Base-by-base conservation (phyloP, 2,329 filamentous ascomycete genomes). In the Juglanconis sp. region DNA sequence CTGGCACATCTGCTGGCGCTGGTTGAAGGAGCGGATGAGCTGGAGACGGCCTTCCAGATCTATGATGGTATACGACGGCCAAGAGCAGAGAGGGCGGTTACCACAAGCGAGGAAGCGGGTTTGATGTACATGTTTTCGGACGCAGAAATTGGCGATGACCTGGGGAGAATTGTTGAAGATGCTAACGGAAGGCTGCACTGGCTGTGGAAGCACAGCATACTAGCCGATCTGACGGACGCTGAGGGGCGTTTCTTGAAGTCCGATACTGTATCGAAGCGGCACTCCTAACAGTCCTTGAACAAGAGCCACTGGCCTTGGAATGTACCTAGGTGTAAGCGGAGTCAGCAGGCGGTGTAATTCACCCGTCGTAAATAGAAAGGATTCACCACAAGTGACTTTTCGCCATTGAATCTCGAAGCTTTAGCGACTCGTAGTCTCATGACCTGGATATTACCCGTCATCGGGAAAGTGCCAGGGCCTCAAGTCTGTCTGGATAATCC, bases 191-290 rank as follows among this genome's bases (percentile, higher is more conserved):
- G 70, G 35, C 62, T 71, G 38, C 66, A 69, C 53, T 72, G 70
- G 70, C 70, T 72, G 48, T 72, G 70, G 70, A 64, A 70, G 36
- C 68, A 72, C 47, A 68, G 72, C 44, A 57, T 72, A 46, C 38
- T 61, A 47, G 64, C 52, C 5, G 70, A 72, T 51, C 56, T 70
- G 42, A 57, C 57, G 36, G 65, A 63, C 13, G 50, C 44, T 47
- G 44, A 47, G 17, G 44, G 17, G 1, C 44, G n/a, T 17, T 47
- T 44, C 17, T 17, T 17, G 17, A 24, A 24, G 24, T 24, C 24
- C 24, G 24, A 24, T 24, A 24, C 24, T 24, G 24, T 24, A 24
- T 24, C 24, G 24, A 24, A 24, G 24, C 24, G 24, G 24, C 24
- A 24, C 1, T 24, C 24, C 24, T 24, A 24, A 24, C 24, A 24